Base-by-base conservation (phyloP, 192 early-diverging fungal species). In the Blastocladiella britannica region DNA sequence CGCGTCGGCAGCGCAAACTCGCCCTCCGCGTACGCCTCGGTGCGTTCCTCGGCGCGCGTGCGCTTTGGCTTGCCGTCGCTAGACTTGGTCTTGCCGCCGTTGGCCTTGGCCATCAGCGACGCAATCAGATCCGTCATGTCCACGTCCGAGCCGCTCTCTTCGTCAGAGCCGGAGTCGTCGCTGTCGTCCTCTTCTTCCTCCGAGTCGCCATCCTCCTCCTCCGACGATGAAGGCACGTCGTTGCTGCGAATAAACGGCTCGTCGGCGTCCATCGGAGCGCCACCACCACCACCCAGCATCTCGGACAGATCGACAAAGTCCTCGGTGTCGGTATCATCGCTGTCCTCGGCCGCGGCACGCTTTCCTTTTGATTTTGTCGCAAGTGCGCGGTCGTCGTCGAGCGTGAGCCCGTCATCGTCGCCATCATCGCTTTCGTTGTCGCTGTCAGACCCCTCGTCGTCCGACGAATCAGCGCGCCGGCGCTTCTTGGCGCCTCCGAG, bases 1-100 rank as follows among this genome's bases (percentile, higher is more conserved):
- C 64, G 66, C 4, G 64, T 64, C 7, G 69, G 57, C 53, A 84
- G 60, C 58, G 83, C 80, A 63, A 74, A 91, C 61, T 88, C 87
- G 0, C 71, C 79, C 65, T 88, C 86, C 7, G 79, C 67, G 29
- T 72, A 81, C 1, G 72, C 78, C 70, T 91, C 86, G 4, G 78
- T 84, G 27, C 67, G 55, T 65, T 84, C 81, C 28, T 63, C 59
- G 12, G 80, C 53, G 29, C 67, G 62, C 55, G 69, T 82, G 55
- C 73, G 59, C 52, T 67, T 73, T 51, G 63, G 67, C 9, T 56
- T 59, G 3, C 53, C 54, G 1, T 58, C n/a, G n/a, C n/a, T n/a
- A n/a, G n/a, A 58, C 26, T 75, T 67, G 24, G 57, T 63, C 22
- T 56, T 54, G 28, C 63, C 65, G 37, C 67, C 65, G 51, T 73